phyloP scores from a whole-genome alignment of 169 alveolate species.

The Nephromyces sp. region DNA sequence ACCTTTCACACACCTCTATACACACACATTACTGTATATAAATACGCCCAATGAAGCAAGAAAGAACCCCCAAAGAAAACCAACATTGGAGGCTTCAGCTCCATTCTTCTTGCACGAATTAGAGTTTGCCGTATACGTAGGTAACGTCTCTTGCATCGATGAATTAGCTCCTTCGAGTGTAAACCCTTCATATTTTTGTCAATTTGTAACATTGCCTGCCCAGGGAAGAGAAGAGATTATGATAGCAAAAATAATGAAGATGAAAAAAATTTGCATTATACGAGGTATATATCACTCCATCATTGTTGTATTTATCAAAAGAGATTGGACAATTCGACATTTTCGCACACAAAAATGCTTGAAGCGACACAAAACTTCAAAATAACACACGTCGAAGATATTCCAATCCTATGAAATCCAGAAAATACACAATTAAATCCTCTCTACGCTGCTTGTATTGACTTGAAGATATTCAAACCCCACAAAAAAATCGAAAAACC shows the following conservation, averaged over 20 bases:
- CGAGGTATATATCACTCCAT: neutral
- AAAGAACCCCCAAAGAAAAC: no score
- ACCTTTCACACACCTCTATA: no score
- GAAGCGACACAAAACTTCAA: neutral
- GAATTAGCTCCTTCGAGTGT: constrained; percentile 84
- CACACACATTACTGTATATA: no score
- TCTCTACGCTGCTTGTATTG: no score
- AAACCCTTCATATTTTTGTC: constrained; percentile 81
- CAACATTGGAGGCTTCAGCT: constrained; percentile 48
- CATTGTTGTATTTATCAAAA: neutral
- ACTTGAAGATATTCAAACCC: no score
- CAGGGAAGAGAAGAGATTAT: neutral
- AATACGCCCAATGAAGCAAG: no score
- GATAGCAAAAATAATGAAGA: neutral
- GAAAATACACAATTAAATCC: no score
- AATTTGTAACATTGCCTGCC: constrained; percentile 82
- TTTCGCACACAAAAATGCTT: neutral
- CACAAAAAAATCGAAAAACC: no score
- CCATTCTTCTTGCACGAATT: constrained; percentile 77
- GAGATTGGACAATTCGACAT: no score
- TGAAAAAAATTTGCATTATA: neutral
- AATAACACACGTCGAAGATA: neutral
- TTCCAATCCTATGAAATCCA: no score
- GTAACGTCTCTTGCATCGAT: constrained; percentile 91
- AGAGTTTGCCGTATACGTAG: constrained; percentile 88